These are phyloP conservation scores for Parachaetomium inaequale DNA, from an alignment of 495 filamentous ascomycete species.

Conservation along the genomic window DNA sequence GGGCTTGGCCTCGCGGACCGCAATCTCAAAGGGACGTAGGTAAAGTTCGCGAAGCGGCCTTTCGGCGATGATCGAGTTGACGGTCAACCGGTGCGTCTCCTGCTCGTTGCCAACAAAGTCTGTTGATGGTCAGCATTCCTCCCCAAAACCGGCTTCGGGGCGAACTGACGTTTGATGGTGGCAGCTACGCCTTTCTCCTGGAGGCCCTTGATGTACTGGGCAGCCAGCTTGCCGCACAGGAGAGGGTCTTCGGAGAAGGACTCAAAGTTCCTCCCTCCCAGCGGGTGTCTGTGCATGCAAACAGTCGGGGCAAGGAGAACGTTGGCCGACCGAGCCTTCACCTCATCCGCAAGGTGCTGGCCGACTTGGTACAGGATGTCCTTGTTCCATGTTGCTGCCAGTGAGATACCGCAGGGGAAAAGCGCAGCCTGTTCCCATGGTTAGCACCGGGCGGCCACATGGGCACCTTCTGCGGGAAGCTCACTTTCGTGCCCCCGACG, in stretches of 20 bases:
- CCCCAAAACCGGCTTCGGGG: neutral
- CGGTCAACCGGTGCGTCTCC: constrained; percentile 71
- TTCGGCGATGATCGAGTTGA: constrained; percentile 67
- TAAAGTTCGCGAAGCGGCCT: constrained; percentile 78
- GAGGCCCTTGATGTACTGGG: constrained; percentile 67
- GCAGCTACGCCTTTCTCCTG: constrained; percentile 72
- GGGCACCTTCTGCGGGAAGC: neutral
- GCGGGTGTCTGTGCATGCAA: constrained; percentile 75
- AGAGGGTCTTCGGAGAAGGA: constrained; percentile 82
- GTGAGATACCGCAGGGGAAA: constrained; percentile 70
- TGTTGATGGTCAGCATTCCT: constrained; percentile 32
- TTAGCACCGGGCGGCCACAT: constrained; percentile 33
- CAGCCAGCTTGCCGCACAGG: constrained; percentile 71
- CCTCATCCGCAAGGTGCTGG: constrained; percentile 68
- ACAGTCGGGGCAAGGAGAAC: constrained; percentile 77
- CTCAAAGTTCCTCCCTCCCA: constrained; percentile 83
- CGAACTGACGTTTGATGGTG: constrained; percentile 65
- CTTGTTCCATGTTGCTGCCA: constrained; percentile 76
- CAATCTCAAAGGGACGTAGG: constrained; percentile 77
- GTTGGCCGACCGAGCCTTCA: constrained; percentile 67
- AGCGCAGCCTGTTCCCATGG: constrained; percentile 57
- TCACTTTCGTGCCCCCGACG: constrained; percentile 59
- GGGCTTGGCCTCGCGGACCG: constrained; percentile 70
- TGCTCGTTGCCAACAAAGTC: constrained; percentile 84
- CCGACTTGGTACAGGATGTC: constrained; percentile 64